Evolutionary conservation across 768 basidiomycete genomes (phyloP).

Genomic region (Melanogaster broomeanus): DNA sequence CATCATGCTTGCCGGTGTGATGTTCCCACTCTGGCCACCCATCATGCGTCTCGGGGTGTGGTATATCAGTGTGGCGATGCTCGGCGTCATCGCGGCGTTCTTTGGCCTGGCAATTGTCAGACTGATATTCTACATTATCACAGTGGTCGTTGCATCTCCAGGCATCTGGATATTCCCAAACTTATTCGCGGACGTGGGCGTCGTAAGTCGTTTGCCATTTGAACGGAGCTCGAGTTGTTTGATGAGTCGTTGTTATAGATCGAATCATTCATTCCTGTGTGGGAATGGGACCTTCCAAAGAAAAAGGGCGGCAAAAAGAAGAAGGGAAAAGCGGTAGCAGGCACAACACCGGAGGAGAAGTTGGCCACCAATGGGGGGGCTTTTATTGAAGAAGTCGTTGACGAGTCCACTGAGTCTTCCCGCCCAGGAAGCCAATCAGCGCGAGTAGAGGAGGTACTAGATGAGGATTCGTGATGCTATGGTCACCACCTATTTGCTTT

Average conservation of each 20-base stretch:
- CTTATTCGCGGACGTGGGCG: conserved; percentile 96
- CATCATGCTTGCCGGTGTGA: conserved; percentile 93
- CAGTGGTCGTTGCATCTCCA: conserved; percentile 80
- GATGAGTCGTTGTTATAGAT: conserved; percentile 52
- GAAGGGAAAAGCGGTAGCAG: conserved; percentile 42
- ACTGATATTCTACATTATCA: conserved; percentile 91
- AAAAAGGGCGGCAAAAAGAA: conserved; percentile 70
- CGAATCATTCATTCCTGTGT: conserved; percentile 94
- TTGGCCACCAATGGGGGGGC: conserved; percentile 44
- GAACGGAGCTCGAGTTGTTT: background rate
- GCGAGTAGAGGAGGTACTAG: conserved; percentile 47
- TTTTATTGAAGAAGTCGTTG: conserved; percentile 36
- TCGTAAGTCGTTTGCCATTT: conserved; percentile 60
- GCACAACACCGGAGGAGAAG: conserved; percentile 39
- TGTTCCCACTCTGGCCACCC: conserved; percentile 99
- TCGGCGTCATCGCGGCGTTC: conserved; percentile 88
- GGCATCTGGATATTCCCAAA: conserved; percentile 99
- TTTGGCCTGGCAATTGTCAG: conserved; percentile 89
- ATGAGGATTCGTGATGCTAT: conserved; percentile 35
- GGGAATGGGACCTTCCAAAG: conserved; percentile 92
- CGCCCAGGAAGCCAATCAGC: conserved; percentile 38
- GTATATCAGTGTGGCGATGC: conserved; percentile 88
- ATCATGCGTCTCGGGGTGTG: conserved; percentile 91
- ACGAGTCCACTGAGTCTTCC: conserved; percentile 35
- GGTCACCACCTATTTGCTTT: no score